Evolutionary conservation across 2,329 filamentous ascomycete genomes (phyloP), one percentile per base, ranked within the genome.

Genomic region (Trichoderma koningiopsis): DNA sequence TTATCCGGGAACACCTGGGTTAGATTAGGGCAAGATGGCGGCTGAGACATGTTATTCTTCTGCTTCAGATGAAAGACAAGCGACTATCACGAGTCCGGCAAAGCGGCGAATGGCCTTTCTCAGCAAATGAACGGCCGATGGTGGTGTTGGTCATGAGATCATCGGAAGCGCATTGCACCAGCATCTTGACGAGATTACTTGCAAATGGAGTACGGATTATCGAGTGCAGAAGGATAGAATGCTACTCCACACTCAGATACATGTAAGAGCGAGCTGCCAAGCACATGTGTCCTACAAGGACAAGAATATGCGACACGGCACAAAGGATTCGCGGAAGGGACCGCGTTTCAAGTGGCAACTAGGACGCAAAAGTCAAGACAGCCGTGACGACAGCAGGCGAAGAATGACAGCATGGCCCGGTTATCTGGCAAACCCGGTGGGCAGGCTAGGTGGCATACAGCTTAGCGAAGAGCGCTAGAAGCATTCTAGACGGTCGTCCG

Each of bases 401-500:
- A 31, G 35, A 29, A 65, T 65, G 62, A 65, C 62, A 65, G 52
- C 62, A 65, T 65, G 62, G 62, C 52, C 62, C 62, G 62, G 62
- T 65, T 65, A 65, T 65, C 62, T 65, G 35, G 52, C 62, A 47
- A 58, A 66, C 29, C 52, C 57, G 37, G 27, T 13, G 35, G 37
- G 35, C 47, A 53, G 35, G n/a, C 53, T 66, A 66, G 37, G 16
- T 53, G 37, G 1, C 7, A 66, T 58, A 19, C 43, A 37, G 37
- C 11, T 56, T 66, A 66, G 53, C 53, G 55, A 24, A 8, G 13
- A 47, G 24, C 53, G 37, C 63, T 66, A 66, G 63, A 66, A 66
- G 63, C 63, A 66, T 66, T 66, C 63, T 66, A 57, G 63, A 66
- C 53, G 63, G 63, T 37, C 53, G 62, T 47, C 62, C 57, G 62